Evolutionary conservation across 768 basidiomycete genomes (phyloP).

Genomic region (Tricholoma terreum): DNA sequence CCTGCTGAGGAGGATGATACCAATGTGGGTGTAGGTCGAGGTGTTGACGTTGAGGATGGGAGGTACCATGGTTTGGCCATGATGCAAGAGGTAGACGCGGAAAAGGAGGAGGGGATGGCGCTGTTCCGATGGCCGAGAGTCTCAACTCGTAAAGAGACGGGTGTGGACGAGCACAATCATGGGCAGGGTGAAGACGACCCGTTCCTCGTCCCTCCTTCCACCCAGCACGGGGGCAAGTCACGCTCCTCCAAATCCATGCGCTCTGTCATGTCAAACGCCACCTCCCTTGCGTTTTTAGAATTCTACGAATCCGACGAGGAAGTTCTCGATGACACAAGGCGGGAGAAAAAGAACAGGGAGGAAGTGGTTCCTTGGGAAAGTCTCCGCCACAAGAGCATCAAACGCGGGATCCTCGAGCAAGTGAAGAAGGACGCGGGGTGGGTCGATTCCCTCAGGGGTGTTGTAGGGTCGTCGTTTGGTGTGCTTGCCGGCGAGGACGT

Average conservation of each 20-base stretch:
- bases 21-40: background rate
- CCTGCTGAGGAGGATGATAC: constrained; percentile 13
- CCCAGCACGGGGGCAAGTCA: constrained; percentile 5
- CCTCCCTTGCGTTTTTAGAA: constrained; percentile 22
- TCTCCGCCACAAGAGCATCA: constrained; percentile 49
- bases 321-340: background rate
- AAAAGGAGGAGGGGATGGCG: constrained; percentile 4
- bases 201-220: constrained; percentile 21
- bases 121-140: constrained; percentile 17
- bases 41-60: constrained; percentile 13
- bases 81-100: constrained; percentile 3
- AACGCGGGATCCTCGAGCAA: constrained; percentile 46
- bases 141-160: background rate
- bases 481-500: background rate
- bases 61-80: background rate
- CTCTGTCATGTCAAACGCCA: constrained; percentile 13
- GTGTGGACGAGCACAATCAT: constrained; percentile 1
- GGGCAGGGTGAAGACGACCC: constrained; percentile 21
- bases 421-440: constrained; percentile 34
- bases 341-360: background rate
- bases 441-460: constrained; percentile 30
- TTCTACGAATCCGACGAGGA: constrained; percentile 19
- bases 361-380: constrained; percentile 40
- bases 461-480: constrained; percentile 16
- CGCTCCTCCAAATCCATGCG: constrained; percentile 12